Evolutionary conservation across 192 early-diverging fungal genomes (phyloP).

Genomic region (Umbelopsis sp.): DNA sequence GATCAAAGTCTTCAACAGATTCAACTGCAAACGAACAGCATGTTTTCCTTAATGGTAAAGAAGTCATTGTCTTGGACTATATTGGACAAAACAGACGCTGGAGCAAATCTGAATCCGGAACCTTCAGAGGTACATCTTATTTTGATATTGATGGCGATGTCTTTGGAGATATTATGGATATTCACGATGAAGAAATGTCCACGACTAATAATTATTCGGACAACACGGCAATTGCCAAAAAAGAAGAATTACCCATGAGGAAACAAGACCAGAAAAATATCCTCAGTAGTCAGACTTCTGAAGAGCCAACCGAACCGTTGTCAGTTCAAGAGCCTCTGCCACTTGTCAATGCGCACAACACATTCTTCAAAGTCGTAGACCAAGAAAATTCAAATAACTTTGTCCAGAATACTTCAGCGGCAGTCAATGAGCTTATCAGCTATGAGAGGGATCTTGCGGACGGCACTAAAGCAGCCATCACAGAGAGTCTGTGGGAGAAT

Average conservation of each 20-base stretch:
- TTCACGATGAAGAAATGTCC: neutral
- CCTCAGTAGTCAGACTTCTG: neutral
- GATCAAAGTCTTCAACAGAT: neutral
- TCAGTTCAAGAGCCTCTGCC: neutral
- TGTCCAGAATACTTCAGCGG: neutral
- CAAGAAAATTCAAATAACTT: neutral
- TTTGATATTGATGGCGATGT: conserved; percentile 14
- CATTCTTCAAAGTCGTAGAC: neutral
- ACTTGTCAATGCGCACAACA: neutral
- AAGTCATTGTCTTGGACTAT: neutral
- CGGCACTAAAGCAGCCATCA: neutral
- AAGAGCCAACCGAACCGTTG: neutral
- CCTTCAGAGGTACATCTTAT: neutral
- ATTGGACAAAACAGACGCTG: conserved; percentile 6
- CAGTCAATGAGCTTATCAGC: neutral
- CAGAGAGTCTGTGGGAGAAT: conserved; percentile 38
- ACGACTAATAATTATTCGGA: no score
- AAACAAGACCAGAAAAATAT: neutral
- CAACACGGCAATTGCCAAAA: neutral
- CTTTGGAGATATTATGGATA: neutral
- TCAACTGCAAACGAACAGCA: neutral
- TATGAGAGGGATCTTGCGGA: neutral
- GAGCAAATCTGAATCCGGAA: neutral
- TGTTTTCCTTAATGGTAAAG: neutral
- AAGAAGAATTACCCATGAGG: neutral